Base-by-base conservation (phyloP, 1,284 basidiomycete genomes). In the Neonothopanus nambi region DNA sequence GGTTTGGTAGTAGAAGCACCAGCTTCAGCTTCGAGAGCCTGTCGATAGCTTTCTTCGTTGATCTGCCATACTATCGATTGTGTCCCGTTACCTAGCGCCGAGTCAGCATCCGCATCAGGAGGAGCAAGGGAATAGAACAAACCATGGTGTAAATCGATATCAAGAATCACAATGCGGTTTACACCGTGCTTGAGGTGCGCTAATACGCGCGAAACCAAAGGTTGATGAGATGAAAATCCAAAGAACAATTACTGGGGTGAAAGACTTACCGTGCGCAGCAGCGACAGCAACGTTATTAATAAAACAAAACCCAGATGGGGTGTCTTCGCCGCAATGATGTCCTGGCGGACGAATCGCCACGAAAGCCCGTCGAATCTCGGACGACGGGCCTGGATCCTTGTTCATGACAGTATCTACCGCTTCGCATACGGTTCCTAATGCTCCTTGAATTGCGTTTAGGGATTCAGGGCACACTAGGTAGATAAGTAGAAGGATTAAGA, bases 61-160 rank as follows among this genome's bases (percentile, higher is more conserved):
- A 98, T 89, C 45, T 91, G 85, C 92, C 94, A 97, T 0, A 81
- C 84, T 23, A 98, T 85, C 1, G 92, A 85, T 65, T 98, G 95
- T 0, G 94, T 97, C 1, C 96, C 96, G 65, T 98, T 96, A 7
- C 93, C 91, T 91, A 60, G 13, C 52, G 3, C 36, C 47, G 21
- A 48, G 49, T 18, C 35, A 20, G 5, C 20, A 1, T 56, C 3
- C 11, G 5, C 51, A 24, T 24, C 21, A 18, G 11, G 17, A 9
- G n/a, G n/a, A n/a, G n/a, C n/a, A 33, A 2, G 30, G 30, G 30
- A 33, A 3, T n/a, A 40, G 42, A n/a, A 54, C 72, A 44, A 55
- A 84, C 89, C 87, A 63, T 97, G 95, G 69, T 98, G 95, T 5
- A 98, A 75, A 70, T 98, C 95, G 57, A 98, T 94, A 65, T 98